Evolutionary conservation across 768 basidiomycete species (phyloP), one percentile per base, ranked within the genome.

Genomic region (Aureoboletus auriporus): DNA sequence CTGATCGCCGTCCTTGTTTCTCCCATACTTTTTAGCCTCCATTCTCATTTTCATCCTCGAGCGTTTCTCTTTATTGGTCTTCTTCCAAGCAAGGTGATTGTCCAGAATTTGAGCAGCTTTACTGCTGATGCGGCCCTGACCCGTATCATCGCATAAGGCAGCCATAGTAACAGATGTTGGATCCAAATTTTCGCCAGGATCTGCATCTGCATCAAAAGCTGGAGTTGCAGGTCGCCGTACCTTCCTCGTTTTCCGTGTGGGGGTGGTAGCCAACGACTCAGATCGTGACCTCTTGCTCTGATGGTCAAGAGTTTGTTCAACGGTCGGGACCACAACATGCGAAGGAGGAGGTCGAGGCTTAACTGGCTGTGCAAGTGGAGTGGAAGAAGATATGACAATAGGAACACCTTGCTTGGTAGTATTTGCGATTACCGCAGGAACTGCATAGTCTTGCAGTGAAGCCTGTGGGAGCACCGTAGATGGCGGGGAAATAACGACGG

Each of bases 121-220:
- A 57, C 79, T 83, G 59, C 87, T 89, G 42, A 91, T 73, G 35
- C 89, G 79, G 6, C 90, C 90, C 54, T 82, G 80, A 9, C 89
- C 89, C 0, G 76, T 84, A 58, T 93, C 90, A 29, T 73, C 77
- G 62, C 90, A 92, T 5, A 91, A 72, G 0, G 80, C 66, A 13
- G 87, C 86, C 89, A 91, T 91, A 6, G 88, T 90, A n/a, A 87
- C 71, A 8, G 78, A 71, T 0, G 88, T 90, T n/a, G 89, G 89
- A 55, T 91, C 89, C 40, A 91, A 68, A 30, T 86, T 83, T 59
- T 87, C 86, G 17, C 87, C 87, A 5, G 85, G 83, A 60, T 80
- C 78, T 0, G 79, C 80, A 44, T 75, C 71, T 23, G 75, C 70
- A 60, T 83, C 80, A 51, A 79, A 84, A 1, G 71, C 74, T 13